Evolutionary conservation across 495 filamentous ascomycete genomes (phyloP).

Genomic region (Baudoinia panamericana): DNA sequence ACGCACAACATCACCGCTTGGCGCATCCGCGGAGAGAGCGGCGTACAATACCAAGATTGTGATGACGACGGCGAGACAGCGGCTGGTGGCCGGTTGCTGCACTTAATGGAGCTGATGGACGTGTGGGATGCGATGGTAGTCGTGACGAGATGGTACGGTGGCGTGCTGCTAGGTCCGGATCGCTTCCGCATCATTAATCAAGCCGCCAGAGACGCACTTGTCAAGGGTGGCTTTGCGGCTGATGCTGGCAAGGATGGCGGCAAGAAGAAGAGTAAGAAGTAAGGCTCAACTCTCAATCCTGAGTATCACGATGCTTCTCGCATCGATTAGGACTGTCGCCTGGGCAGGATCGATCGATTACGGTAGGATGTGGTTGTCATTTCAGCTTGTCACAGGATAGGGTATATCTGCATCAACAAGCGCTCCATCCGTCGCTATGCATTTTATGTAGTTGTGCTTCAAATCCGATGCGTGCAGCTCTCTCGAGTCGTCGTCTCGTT

Average conservation of each 20-base stretch:
- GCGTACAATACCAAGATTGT: constrained; percentile 65
- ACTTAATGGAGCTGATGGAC: constrained; percentile 89
- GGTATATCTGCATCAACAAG: no score
- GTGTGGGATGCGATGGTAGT: constrained; percentile 85
- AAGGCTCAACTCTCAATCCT: no score
- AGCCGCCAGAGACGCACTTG: constrained; percentile 71
- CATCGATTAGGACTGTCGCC: no score
- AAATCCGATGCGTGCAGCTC: no score
- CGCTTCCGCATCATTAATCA: constrained; percentile 81
- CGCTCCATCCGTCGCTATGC: no score
- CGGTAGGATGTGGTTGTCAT: no score
- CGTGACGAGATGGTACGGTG: constrained; percentile 94
- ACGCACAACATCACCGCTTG: constrained; percentile 83
- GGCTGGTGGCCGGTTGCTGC: constrained; percentile 69
- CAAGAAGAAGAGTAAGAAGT: constrained; percentile 29
- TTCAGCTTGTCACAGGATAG: no score
- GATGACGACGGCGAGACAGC: constrained; percentile 97
- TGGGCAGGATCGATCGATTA: no score
- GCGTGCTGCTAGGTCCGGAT: constrained; percentile 72
- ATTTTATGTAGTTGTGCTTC: no score
- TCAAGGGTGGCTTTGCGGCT: constrained; percentile 57
- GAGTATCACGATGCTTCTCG: no score
- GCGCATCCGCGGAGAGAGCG: constrained; percentile 40
- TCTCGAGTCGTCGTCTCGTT: no score
- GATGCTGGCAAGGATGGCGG: constrained; percentile 29